phyloP scores from a whole-genome alignment of 2,329 filamentous ascomycete genomes.

The Paraphoma chrysanthemicola region DNA sequence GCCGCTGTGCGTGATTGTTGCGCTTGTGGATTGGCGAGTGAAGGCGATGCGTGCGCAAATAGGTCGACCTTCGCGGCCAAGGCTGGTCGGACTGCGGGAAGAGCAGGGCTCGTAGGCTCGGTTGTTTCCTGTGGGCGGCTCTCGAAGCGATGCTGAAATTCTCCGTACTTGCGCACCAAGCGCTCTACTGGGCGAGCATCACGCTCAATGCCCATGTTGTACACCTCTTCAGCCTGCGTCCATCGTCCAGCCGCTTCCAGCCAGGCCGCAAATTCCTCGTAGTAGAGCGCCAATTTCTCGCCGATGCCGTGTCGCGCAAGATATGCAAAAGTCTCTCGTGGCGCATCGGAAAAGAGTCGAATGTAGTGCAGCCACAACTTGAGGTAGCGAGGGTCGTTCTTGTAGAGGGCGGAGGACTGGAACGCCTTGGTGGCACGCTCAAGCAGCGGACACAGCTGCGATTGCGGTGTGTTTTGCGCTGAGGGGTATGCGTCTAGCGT shows the following conservation, averaged over 20 bases:
- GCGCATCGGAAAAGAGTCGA: constrained; percentile 88
- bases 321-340: constrained; percentile 90
- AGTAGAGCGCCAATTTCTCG: constrained; percentile 86
- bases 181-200: constrained; percentile 84
- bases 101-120: constrained; percentile 83
- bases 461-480: constrained; percentile 87
- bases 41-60: constrained; percentile 61
- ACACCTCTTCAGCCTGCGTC: constrained; percentile 93
- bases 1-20: constrained; percentile 55
- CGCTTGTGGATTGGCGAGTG: constrained; percentile 71
- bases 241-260: constrained; percentile 83
- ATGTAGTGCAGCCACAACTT: constrained; percentile 96
- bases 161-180: constrained; percentile 85
- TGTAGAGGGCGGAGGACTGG: constrained; percentile 84
- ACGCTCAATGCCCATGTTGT: constrained; percentile 84
- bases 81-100: constrained; percentile 82
- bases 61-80: constrained; percentile 87
- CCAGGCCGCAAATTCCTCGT: constrained; percentile 96
- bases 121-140: constrained; percentile 65
- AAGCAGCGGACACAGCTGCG: constrained; percentile 85
- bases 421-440: constrained; percentile 94
- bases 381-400: constrained; percentile 92
- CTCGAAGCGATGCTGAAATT: constrained; percentile 84
- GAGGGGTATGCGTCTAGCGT: constrained; percentile 94
- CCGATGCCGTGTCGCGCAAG: constrained; percentile 88